A percentile compares a stretch with the other conserved stretches of the same genome.
Evolutionary conservation across 306 rosid species (phyloP).

Genomic region (Bauhinia variegata): DNA sequence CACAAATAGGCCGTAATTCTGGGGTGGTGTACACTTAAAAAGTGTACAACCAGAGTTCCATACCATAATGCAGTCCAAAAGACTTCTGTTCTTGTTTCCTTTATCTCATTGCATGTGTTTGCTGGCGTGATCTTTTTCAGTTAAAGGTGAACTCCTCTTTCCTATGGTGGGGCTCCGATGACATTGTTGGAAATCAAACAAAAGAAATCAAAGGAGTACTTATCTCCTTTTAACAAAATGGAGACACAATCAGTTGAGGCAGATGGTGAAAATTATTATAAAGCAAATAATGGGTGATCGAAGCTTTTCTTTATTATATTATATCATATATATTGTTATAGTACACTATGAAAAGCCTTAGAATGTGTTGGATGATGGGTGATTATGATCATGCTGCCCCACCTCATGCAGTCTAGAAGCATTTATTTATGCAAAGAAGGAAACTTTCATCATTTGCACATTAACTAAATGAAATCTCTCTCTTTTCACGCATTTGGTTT

Average conservation of each 20-base stretch:
- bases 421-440: constrained; percentile 34
- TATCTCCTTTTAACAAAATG: constrained; percentile 36
- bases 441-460: constrained; percentile 37
- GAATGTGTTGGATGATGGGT: neutral
- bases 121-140: constrained; percentile 28
- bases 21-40: too few relatives aligned
- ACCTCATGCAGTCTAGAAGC: constrained; percentile 43
- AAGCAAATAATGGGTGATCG: constrained; percentile 38
- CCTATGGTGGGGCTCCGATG: constrained; percentile 25
- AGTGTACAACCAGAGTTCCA: too few relatives aligned
- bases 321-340: neutral
- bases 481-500: too few relatives aligned
- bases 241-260: constrained; percentile 52
- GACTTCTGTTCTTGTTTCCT: constrained; percentile 37
- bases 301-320: neutral
- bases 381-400: constrained; percentile 41
- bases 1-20: too few relatives aligned
- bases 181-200: constrained; percentile 34
- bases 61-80: constrained; percentile 29
- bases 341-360: constrained; percentile 13
- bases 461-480: too few relatives aligned
- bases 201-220: constrained; percentile 26
- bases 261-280: constrained; percentile 51
- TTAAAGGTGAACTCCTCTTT: constrained; percentile 34
- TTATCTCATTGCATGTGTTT: constrained; percentile 50